phyloP scores from a whole-genome alignment of 352 stramenopile genomes.

The Phytophthora multivora region DNA sequence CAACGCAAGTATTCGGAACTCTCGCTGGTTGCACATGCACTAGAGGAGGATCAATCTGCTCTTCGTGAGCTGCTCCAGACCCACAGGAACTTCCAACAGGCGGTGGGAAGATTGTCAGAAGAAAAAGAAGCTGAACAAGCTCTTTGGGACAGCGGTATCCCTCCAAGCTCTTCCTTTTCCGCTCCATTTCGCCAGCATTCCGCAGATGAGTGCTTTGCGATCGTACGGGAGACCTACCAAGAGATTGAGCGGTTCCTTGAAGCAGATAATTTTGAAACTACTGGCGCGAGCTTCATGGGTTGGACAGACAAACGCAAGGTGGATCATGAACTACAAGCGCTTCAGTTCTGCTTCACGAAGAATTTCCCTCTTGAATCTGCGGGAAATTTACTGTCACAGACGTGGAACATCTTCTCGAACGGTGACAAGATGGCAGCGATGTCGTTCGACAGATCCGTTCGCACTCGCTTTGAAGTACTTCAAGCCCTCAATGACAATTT shows the following conservation, averaged over 20 bases:
- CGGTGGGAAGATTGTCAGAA: slow-evolving; percentile 11
- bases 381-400: slow-evolving; percentile 33
- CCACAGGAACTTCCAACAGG: slow-evolving; percentile 34
- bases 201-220: slow-evolving; percentile 35
- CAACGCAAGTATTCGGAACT: slow-evolving; percentile 38
- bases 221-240: slow-evolving; percentile 52
- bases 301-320: slow-evolving; percentile 56
- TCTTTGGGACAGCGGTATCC: slow-evolving; percentile 30
- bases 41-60: slow-evolving; percentile 44
- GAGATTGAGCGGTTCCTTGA: slow-evolving; percentile 43
- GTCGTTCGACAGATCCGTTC: slow-evolving; percentile 48
- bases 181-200: slow-evolving; percentile 26
- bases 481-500: slow-evolving; percentile 58
- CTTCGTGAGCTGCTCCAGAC: slow-evolving; percentile 28
- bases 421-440: slow-evolving; percentile 39
- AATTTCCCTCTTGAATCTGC: slow-evolving; percentile 36
- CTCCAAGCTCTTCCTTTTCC: slow-evolving; percentile 43
- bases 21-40: slow-evolving; percentile 33
- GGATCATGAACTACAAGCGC: slow-evolving; percentile 21
- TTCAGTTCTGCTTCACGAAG: slow-evolving; percentile 51
- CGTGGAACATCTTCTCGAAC: slow-evolving; percentile 50
- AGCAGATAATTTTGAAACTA: slow-evolving; percentile 28
- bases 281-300: slow-evolving; percentile 45
- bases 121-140: neutral
- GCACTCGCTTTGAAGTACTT: slow-evolving; percentile 49